Evolutionary conservation across 306 rosid species (phyloP).

Genomic region (Quercus alba): DNA sequence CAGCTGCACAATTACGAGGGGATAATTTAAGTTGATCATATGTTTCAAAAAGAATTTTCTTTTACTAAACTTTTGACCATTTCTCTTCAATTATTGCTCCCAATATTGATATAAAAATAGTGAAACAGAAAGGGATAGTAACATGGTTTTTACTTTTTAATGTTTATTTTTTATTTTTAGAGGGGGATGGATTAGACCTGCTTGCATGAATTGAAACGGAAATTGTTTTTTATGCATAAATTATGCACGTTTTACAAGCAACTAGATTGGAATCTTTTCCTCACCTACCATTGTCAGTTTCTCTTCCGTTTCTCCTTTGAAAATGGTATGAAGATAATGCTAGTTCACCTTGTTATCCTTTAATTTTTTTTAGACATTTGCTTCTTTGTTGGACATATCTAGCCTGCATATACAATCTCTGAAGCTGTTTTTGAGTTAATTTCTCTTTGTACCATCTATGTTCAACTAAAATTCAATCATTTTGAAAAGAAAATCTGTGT

Average conservation of each 20-base stretch:
- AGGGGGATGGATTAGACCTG: neutral
- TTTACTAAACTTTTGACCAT: too few species aligned
- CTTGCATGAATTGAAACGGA: neutral
- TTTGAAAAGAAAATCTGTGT: conserved; percentile 20
- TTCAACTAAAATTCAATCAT: neutral
- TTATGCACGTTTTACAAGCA: neutral
- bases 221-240: neutral
- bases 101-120: neutral
- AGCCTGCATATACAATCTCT: neutral
- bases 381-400: neutral
- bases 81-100: neutral
- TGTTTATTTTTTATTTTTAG: neutral
- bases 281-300: conserved; percentile 4
- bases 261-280: neutral
- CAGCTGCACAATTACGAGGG: too few species aligned
- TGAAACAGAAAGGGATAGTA: neutral
- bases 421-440: too few species aligned
- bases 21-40: too few species aligned
- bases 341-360: neutral
- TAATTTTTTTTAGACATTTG: neutral
- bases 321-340: neutral
- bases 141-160: neutral
- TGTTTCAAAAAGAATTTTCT: too few species aligned
- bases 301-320: neutral
- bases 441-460: too few species aligned